Evolutionary conservation across 192 early-diverging fungal genomes (phyloP), one percentile per base, ranked within the genome.

Genomic region (Entophlyctis helioformis): DNA sequence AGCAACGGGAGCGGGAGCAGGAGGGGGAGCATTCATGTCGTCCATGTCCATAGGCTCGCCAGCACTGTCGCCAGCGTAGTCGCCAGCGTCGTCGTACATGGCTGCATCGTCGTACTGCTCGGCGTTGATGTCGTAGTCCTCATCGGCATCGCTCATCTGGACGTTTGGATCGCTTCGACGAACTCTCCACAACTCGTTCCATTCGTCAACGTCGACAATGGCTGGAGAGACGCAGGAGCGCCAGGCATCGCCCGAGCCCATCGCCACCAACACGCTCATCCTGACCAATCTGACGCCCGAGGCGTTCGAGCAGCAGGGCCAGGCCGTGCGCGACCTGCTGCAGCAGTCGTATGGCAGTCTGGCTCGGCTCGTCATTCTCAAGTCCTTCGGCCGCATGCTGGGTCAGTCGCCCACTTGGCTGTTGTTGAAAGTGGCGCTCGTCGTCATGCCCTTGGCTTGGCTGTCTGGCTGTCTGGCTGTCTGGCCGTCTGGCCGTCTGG

Each of bases 261-360:
- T 48, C 19, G 53, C 53, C 21, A 60, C 64, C 2, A 71, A 71
- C 49, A 64, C 68, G 0, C 36, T 71, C 40, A 62, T 71, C 6
- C 36, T 71, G 19, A 66, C 68, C 18, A 62, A 66, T 39, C 42
- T 71, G 5, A 37, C 46, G 23, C 44, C 47, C 5, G 29, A 37
- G 1, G 44, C 44, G 5, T 71, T 71, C 42, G 23, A 51, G 23
- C 39, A 56, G 21, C 32, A 28, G 13, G 63, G 54, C 1, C 19
- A 21, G 9, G 37, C 28, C 9, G 35, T 67, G 22, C 25, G 42
- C 36, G 38, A 24, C 11, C 27, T 50, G 20, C 27, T 66, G 15
- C 19, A 40, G 28, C 42, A 33, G 20, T 46, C 20, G n/a, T n/a
- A n/a, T 36, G 59, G 53, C 2, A 37, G 40, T 21, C 31, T 61